Evolutionary conservation across 2,329 filamentous ascomycete species (phyloP).

Genomic region (Eurotiales sp.): DNA sequence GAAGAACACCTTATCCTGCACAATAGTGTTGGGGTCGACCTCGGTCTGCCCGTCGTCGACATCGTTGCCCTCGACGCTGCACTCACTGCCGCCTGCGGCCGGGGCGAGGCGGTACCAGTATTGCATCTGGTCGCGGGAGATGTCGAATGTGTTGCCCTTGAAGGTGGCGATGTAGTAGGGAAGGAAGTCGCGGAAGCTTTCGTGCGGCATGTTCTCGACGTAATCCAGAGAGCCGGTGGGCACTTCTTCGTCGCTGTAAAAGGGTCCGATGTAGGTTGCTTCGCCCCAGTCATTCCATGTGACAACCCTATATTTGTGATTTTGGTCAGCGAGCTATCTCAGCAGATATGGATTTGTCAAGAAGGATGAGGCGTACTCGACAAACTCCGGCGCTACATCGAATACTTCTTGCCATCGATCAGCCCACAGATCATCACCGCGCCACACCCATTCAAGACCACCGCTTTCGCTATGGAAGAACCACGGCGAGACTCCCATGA

Average conservation of each 20-base stretch:
- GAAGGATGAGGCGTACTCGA: slow-evolving; percentile 33
- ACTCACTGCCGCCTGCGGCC: slow-evolving; percentile 22
- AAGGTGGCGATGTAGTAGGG: slow-evolving; percentile 36
- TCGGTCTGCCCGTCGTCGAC: slow-evolving; percentile 24
- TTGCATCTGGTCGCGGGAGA: slow-evolving; percentile 22
- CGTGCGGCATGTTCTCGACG: slow-evolving; percentile 27
- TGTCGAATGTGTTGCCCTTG: slow-evolving; percentile 12
- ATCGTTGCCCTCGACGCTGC: slow-evolving; percentile 33
- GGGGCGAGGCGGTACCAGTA: slow-evolving; percentile 36
- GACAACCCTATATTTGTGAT: slow-evolving; percentile 47
- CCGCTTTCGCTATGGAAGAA: slow-evolving; percentile 33
- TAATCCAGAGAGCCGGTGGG: slow-evolving; percentile 43
- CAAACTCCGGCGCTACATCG: slow-evolving; percentile 49
- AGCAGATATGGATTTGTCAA: too few relatives aligned
- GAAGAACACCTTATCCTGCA: slow-evolving; percentile 31
- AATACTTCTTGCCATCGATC: slow-evolving; percentile 56
- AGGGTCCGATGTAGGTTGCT: slow-evolving; percentile 55
- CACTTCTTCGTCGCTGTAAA: slow-evolving; percentile 42
- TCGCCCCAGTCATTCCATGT: slow-evolving; percentile 63
- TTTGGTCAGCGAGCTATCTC: not conserved
- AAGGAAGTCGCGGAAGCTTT: slow-evolving; percentile 29
- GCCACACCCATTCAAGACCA: slow-evolving; percentile 59
- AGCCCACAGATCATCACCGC: slow-evolving; percentile 58
- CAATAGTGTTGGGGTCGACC: slow-evolving; percentile 23
- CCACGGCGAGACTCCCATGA: slow-evolving; percentile 57